phyloP scores from a whole-genome alignment of 2,329 filamentous ascomycete genomes.

The Torrubiella hemipterigena region DNA sequence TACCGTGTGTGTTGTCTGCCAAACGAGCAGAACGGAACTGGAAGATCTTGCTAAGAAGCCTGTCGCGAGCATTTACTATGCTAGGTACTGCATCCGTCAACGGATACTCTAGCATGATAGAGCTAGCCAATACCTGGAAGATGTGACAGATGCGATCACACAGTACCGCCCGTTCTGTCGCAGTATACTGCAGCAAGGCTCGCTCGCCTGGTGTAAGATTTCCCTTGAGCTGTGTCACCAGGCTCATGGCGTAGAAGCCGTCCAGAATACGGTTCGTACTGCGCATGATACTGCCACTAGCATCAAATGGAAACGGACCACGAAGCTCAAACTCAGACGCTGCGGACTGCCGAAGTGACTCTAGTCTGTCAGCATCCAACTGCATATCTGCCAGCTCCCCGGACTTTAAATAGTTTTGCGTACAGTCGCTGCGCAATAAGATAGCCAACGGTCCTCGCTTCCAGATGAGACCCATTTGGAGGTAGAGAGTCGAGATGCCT shows the following conservation, averaged over 20 bases:
- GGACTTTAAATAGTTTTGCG: slow-evolving; percentile 61
- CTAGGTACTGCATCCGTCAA: slow-evolving; percentile 73
- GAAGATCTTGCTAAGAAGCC: slow-evolving; percentile 71
- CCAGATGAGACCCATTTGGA: slow-evolving; percentile 94
- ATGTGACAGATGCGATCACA: slow-evolving; percentile 81
- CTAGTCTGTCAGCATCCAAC: slow-evolving; percentile 57
- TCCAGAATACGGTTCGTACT: slow-evolving; percentile 72
- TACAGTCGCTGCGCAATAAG: slow-evolving; percentile 47
- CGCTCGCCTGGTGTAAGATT: slow-evolving; percentile 65
- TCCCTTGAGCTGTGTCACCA: slow-evolving; percentile 69
- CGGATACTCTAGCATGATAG: slow-evolving; percentile 81
- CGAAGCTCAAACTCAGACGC: slow-evolving; percentile 70
- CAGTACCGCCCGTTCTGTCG: slow-evolving; percentile 63
- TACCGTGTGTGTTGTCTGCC: neutral
- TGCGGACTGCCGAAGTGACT: slow-evolving; percentile 57
- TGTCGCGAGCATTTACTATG: slow-evolving; percentile 62
- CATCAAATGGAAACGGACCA: slow-evolving; percentile 64
- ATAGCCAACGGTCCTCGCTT: slow-evolving; percentile 78
- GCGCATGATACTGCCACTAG: slow-evolving; percentile 58
- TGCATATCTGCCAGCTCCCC: slow-evolving; percentile 77
- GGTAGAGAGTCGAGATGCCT: slow-evolving; percentile 79
- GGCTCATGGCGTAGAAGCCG: slow-evolving; percentile 85
- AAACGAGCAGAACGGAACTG: slow-evolving; percentile 43
- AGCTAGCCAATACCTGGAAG: slow-evolving; percentile 67
- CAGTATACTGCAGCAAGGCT: slow-evolving; percentile 63